Conservation (phyloP, 257 asterid genomes). For the Scutellaria barbata region DNA sequence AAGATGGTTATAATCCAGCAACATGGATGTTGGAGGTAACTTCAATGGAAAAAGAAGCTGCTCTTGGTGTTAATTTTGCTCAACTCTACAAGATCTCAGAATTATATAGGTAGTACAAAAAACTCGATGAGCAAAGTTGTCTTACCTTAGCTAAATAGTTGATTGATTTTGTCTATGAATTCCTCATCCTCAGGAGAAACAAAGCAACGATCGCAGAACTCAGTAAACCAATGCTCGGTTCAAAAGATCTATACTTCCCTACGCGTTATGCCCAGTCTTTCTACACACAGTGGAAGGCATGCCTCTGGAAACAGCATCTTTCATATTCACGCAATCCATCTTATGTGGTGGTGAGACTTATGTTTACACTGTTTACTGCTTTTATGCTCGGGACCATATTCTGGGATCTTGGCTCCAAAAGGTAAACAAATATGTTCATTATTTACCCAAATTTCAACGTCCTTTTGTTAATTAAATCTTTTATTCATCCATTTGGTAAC, state of each 20-base stretch:
- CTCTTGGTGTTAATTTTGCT: conserved; percentile 52
- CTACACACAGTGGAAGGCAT: conserved; percentile 66
- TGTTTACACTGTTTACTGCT: conserved; percentile 63
- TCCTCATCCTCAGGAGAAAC: conserved; percentile 57
- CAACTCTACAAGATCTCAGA: conserved; percentile 63
- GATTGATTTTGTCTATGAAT: neutral
- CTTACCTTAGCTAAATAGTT: neutral
- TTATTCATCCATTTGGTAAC: neutral
- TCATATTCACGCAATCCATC: conserved; percentile 78
- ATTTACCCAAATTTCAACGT: neutral
- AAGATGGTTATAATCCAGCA: conserved; percentile 75
- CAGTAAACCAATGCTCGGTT: conserved; percentile 51
- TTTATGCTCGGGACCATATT: conserved; percentile 72
- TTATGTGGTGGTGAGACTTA: conserved; percentile 61
- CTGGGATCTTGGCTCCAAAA: conserved; percentile 75
- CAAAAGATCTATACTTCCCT: conserved; percentile 56
- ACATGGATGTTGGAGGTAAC: conserved; percentile 86
- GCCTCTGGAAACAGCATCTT: conserved; percentile 77
- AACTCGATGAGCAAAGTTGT: neutral
- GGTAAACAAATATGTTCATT: conserved; percentile 38
- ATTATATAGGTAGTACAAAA: conserved; percentile 48
- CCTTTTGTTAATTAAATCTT: neutral
- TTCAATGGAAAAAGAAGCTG: conserved; percentile 58
- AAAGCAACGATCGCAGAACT: conserved; percentile 60
- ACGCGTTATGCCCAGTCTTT: conserved; percentile 62